phyloP scores from a whole-genome alignment of 257 asterid species.

The Penstemon davidsonii region DNA sequence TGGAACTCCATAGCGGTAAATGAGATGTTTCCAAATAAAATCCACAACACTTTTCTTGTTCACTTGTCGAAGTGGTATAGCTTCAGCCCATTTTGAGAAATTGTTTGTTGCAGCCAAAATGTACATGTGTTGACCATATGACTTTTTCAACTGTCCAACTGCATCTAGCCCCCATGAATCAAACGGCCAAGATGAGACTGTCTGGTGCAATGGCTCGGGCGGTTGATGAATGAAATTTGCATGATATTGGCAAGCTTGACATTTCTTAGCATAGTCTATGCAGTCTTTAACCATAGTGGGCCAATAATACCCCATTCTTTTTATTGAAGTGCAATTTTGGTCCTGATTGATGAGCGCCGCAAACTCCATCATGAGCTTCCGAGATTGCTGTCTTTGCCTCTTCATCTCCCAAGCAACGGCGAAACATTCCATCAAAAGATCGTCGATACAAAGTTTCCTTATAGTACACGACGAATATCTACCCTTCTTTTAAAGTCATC shows the following conservation, averaged over 20 bases:
- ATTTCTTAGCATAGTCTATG: not conserved
- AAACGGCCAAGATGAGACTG: not conserved
- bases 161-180: not conserved
- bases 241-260: not conserved
- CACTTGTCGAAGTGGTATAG: not conserved
- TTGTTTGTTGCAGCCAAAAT: not conserved
- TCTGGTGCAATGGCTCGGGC: not conserved
- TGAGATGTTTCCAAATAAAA: no score
- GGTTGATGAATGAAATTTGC: not conserved
- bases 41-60: conserved; percentile 7
- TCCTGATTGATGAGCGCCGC: no score
- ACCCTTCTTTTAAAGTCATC: no score
- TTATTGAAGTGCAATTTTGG: no score
- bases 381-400: no score
- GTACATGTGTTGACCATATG: no score
- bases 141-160: not conserved
- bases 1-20: no score
- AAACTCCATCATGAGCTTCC: no score
- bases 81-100: not conserved
- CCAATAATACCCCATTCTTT: not conserved
- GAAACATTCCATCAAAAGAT: not conserved
- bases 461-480: not conserved
- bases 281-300: not conserved
- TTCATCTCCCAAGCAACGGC: no score
- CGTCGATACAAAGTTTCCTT: not conserved